Evolutionary conservation across 176 grass and related monocot species (phyloP).

Genomic region (Phoenix dactylifera): DNA sequence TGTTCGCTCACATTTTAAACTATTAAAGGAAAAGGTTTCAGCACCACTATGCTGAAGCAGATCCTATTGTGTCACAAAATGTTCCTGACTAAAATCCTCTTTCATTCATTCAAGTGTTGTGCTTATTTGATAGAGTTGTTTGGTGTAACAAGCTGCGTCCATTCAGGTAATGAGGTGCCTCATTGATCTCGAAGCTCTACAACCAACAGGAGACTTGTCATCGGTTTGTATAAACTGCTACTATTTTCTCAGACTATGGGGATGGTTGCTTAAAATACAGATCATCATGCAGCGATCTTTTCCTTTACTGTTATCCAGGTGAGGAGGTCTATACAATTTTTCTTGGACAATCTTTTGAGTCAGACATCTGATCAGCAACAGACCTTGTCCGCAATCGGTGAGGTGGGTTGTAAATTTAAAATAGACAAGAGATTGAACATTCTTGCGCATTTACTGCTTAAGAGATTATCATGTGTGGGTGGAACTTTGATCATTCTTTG

Average conservation of each 20-base stretch:
- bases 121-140: neutral
- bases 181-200: constrained; percentile 87
- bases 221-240: constrained; percentile 45
- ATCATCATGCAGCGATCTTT: no score
- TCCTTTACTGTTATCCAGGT: constrained; percentile 37
- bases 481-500: constrained; percentile 13
- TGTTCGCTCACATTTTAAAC: no score
- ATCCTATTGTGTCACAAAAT: no score
- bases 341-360: constrained; percentile 78
- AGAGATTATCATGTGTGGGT: no score
- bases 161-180: constrained; percentile 82
- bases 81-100: no score
- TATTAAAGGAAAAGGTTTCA: no score
- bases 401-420: constrained; percentile 39
- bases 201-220: constrained; percentile 87
- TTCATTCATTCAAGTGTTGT: no score
- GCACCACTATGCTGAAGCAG: no score
- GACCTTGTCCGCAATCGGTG: constrained; percentile 77
- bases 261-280: no score
- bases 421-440: neutral
- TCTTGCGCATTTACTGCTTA: no score
- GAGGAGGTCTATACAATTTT: constrained; percentile 84
- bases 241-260: constrained; percentile 4
- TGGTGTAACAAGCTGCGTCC: neutral
- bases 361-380: constrained; percentile 77